phyloP scores from a whole-genome alignment of 2,329 filamentous ascomycete genomes.

The Trichoderma guizhouense region DNA sequence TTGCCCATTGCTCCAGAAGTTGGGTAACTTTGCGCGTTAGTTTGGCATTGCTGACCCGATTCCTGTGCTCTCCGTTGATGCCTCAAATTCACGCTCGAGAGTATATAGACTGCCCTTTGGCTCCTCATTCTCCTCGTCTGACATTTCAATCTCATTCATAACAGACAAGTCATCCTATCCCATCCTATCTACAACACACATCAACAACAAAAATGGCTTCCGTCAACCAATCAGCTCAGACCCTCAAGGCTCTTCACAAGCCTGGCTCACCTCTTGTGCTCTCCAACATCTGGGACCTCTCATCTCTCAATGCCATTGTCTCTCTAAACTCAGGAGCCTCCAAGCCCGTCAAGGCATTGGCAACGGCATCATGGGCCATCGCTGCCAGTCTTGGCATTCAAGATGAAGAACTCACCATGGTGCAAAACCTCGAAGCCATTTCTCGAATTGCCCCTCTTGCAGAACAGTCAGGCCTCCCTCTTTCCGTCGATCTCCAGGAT shows the following conservation, averaged over 20 bases:
- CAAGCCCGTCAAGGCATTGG: constrained; percentile 42
- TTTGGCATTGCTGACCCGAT: neutral
- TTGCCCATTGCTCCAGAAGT: neutral
- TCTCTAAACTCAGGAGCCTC: constrained; percentile 36
- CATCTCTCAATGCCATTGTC: constrained; percentile 45
- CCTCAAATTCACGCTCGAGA: neutral
- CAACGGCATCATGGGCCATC: constrained; percentile 51
- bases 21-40: neutral
- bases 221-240: constrained; percentile 33
- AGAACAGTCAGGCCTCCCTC: constrained; percentile 39
- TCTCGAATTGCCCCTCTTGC: constrained; percentile 43
- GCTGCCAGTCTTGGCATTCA: constrained; percentile 43
- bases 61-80: neutral
- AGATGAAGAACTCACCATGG: constrained; percentile 48
- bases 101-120: neutral
- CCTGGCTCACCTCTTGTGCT: constrained; percentile 51
- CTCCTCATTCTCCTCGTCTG: neutral
- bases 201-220: constrained; percentile 14
- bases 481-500: constrained; percentile 60
- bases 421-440: constrained; percentile 49
- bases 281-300: constrained; percentile 54
- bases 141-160: neutral
- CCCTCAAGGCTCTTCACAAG: constrained; percentile 44
- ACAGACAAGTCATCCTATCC: neutral
- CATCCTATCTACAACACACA: neutral